Evolutionary conservation across 2,329 filamentous ascomycete species (phyloP).

Genomic region (Fusarium sp.): DNA sequence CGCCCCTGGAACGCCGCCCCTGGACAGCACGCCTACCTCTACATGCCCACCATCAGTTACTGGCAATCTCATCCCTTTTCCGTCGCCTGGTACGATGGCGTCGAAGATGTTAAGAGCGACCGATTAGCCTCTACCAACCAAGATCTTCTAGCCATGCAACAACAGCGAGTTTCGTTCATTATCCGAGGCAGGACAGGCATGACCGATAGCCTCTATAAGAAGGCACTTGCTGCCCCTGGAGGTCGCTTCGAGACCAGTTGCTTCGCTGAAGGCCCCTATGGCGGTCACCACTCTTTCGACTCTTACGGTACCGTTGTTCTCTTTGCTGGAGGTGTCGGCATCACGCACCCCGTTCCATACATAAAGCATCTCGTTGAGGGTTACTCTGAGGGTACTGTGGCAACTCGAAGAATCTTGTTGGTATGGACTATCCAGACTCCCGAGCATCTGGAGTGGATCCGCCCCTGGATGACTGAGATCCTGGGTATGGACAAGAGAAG

Average conservation of each 20-base stretch:
- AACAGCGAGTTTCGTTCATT: slow-evolving; percentile 76
- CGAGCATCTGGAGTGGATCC: slow-evolving; percentile 86
- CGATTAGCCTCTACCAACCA: slow-evolving; percentile 71
- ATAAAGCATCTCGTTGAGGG: slow-evolving; percentile 78
- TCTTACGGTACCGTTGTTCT: slow-evolving; percentile 84
- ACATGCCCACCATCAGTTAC: slow-evolving; percentile 78
- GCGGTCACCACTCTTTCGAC: slow-evolving; percentile 75
- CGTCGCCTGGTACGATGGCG: slow-evolving; percentile 80
- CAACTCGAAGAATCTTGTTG: slow-evolving; percentile 77
- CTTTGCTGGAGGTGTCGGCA: slow-evolving; percentile 84
- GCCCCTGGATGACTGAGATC: slow-evolving; percentile 86
- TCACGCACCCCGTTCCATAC: slow-evolving; percentile 83
- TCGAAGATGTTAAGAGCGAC: slow-evolving; percentile 62
- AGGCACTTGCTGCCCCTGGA: slow-evolving; percentile 70
- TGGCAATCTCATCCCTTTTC: slow-evolving; percentile 86
- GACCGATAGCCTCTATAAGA: slow-evolving; percentile 76
- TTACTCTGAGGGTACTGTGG: slow-evolving; percentile 75
- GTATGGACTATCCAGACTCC: slow-evolving; percentile 85
- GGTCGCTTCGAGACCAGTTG: slow-evolving; percentile 73
- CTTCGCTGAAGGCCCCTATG: slow-evolving; percentile 82
- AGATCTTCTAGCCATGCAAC: slow-evolving; percentile 70
- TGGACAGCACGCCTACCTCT: slow-evolving; percentile 83
- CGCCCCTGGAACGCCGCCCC: slow-evolving; percentile 82
- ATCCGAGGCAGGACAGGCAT: slow-evolving; percentile 80
- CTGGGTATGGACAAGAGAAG: slow-evolving; percentile 79